Percentiles rank a stretch among this genome's conserved stretches.
Conservation (phyloP, 108 stramenopile genomes). For the Mediolabrus comicus region DNA sequence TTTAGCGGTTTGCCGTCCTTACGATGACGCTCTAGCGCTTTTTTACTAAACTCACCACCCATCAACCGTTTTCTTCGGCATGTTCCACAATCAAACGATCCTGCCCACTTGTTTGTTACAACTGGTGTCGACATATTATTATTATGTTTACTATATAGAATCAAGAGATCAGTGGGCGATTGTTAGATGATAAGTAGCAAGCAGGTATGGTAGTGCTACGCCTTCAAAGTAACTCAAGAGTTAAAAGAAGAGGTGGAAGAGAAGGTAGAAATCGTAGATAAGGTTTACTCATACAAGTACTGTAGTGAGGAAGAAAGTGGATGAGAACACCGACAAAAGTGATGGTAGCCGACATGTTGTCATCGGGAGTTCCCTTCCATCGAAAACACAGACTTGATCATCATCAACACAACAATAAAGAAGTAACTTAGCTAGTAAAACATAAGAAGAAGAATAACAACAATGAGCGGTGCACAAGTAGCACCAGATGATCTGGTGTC, state of each 20-base stretch:
- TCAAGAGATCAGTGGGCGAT: too few species aligned
- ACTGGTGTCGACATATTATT: conserved; percentile 52
- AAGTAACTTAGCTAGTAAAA: neutral
- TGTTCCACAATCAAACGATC: conserved; percentile 44
- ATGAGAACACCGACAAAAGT: too few species aligned
- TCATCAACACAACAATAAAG: neutral
- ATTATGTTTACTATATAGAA: too few species aligned
- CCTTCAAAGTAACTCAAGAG: too few species aligned
- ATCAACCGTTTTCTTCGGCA: conserved; percentile 50
- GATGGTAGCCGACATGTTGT: too few species aligned
- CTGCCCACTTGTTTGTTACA: conserved; percentile 45
- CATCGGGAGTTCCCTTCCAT: too few species aligned
- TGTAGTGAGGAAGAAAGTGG: too few species aligned
- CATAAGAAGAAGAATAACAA: neutral
- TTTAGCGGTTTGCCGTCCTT: conserved; percentile 22
- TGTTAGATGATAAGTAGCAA: too few species aligned
- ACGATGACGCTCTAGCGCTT: conserved; percentile 36
- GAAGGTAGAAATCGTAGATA: too few species aligned
- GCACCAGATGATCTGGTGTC: neutral
- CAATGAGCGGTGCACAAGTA: neutral
- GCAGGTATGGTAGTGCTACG: too few species aligned
- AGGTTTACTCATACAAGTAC: too few species aligned
- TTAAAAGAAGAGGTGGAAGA: too few species aligned
- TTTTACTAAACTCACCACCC: conserved; percentile 50
- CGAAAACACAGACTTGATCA: neutral